phyloP scores from a whole-genome alignment of 148 eudicot genomes.

The Pharnaceum exiguum region DNA sequence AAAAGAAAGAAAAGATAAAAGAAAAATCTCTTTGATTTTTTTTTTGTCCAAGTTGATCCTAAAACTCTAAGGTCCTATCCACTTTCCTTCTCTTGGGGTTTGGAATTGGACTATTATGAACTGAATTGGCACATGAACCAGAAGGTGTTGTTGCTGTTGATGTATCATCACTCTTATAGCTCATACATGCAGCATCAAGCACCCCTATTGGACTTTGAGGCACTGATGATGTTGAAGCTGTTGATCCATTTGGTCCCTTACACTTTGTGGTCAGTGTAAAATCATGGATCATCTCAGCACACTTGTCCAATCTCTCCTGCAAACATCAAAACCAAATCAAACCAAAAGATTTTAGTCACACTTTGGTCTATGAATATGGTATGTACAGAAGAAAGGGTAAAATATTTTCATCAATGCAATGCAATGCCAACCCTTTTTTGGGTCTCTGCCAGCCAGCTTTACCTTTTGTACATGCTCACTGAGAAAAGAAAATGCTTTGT shows the following conservation, averaged over 20 bases:
- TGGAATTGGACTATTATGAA: constrained; percentile 28
- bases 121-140: constrained; percentile 51
- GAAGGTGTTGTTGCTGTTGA: constrained; percentile 25
- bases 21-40: neutral
- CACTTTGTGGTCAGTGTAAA: constrained; percentile 22
- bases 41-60: neutral
- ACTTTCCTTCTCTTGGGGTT: constrained; percentile 62
- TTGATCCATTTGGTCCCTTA: constrained; percentile 19
- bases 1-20: constrained; percentile 4
- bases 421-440: neutral
- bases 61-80: constrained; percentile 24
- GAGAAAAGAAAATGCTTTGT: constrained; percentile 41
- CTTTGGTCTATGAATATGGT: neutral
- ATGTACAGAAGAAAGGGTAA: too few relatives aligned
- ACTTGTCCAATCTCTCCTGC: constrained; percentile 67
- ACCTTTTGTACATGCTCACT: constrained; percentile 58
- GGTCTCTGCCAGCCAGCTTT: constrained; percentile 3
- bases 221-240: constrained; percentile 24
- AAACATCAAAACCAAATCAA: constrained; percentile 9
- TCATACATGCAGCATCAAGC: constrained; percentile 66
- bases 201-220: constrained; percentile 87
- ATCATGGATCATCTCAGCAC: constrained; percentile 51
- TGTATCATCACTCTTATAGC: constrained; percentile 58
- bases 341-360: neutral
- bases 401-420: constrained; percentile 6